Conservation (phyloP, 371 early-diverging fungal genomes). For the Mycotypha africana region DNA sequence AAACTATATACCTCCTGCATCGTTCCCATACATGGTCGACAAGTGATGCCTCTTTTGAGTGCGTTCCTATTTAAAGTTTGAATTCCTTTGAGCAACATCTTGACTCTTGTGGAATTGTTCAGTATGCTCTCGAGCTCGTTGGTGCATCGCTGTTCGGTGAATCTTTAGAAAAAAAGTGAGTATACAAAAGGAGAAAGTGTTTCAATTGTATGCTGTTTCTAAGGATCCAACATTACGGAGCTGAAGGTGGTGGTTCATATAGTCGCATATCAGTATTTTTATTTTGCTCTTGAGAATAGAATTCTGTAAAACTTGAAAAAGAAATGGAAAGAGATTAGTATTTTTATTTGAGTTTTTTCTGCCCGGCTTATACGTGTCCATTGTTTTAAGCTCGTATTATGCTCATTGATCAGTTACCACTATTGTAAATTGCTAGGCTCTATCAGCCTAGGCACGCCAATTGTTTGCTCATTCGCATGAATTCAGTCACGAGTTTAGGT, state of each 20-base stretch:
- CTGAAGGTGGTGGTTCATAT: slow-evolving; percentile 15
- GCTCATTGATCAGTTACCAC: too few relatives aligned
- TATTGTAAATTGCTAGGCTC: too few relatives aligned
- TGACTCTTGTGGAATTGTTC: slow-evolving; percentile 24
- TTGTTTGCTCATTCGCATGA: too few relatives aligned
- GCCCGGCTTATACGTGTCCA: too few relatives aligned
- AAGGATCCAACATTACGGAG: slow-evolving; percentile 9
- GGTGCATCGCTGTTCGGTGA: slow-evolving; percentile 32
- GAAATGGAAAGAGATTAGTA: too few relatives aligned
- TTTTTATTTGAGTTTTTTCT: too few relatives aligned
- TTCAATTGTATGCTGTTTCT: neutral
- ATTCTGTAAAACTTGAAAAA: too few relatives aligned
- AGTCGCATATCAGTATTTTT: slow-evolving; percentile 8
- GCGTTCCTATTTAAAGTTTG: slow-evolving; percentile 26
- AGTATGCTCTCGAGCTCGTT: slow-evolving; percentile 28
- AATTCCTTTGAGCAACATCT: slow-evolving; percentile 28
- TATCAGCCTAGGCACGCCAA: too few relatives aligned
- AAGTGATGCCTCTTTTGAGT: slow-evolving; percentile 34
- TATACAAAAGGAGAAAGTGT: too few relatives aligned
- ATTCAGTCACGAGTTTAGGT: too few relatives aligned
- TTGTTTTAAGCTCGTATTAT: too few relatives aligned
- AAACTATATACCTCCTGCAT: slow-evolving; percentile 19
- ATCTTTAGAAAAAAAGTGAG: slow-evolving; percentile 1
- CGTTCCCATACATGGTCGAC: slow-evolving; percentile 35
- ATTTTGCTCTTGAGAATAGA: too few relatives aligned